A percentile compares a stretch with the other conserved stretches of the same genome.
These are phyloP conservation scores for Moricandia arvensis DNA, from an alignment of 345 rosid species.

Conservation along the genomic window DNA sequence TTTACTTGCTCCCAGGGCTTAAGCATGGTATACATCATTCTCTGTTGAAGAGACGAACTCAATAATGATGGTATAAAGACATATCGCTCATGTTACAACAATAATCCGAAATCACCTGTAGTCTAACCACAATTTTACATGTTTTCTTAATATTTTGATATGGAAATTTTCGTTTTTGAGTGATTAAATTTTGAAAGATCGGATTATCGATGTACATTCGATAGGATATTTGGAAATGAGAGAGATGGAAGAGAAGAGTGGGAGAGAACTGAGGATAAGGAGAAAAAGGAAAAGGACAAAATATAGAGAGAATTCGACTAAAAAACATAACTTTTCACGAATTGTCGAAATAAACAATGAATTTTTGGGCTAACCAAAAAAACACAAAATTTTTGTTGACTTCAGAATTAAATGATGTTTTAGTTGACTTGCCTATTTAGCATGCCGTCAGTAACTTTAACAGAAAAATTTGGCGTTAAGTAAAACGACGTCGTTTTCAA, in stretches of 20 bases:
- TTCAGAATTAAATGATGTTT: too few relatives aligned
- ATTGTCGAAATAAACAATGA: too few relatives aligned
- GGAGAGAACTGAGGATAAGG: conserved; percentile 34
- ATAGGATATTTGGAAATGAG: conserved; percentile 22
- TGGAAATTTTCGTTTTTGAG: background rate
- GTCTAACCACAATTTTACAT: background rate
- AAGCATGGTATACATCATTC: background rate
- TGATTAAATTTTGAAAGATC: background rate
- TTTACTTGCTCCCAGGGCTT: background rate
- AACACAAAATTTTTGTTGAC: too few relatives aligned
- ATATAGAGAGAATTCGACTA: too few relatives aligned
- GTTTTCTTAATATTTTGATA: background rate
- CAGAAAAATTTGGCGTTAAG: too few relatives aligned
- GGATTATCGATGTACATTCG: background rate
- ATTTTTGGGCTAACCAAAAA: too few relatives aligned
- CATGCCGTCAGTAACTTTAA: too few relatives aligned
- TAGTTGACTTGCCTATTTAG: too few relatives aligned
- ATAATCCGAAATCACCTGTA: too few relatives aligned
- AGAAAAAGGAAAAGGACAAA: conserved; percentile 13
- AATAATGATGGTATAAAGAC: background rate
- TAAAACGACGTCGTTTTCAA: too few relatives aligned
- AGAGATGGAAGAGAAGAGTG: conserved; percentile 25
- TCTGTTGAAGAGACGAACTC: background rate
- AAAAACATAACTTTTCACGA: too few relatives aligned
- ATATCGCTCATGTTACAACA: background rate